Evolutionary conservation across 2,329 filamentous ascomycete genomes (phyloP).

Genomic region (Pezicula radicicola): DNA sequence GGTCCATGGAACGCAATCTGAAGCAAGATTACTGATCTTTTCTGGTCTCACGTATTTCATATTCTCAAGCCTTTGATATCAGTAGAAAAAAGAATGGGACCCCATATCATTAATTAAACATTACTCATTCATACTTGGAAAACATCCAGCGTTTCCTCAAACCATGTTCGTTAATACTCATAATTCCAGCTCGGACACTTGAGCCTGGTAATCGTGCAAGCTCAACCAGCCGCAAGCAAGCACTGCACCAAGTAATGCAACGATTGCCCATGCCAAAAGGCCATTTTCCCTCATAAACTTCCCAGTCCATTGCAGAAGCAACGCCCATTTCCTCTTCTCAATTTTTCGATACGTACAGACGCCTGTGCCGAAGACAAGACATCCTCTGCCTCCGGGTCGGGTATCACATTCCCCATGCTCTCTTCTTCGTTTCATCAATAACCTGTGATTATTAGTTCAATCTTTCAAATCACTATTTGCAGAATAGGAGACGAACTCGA

Average conservation of each 20-base stretch:
- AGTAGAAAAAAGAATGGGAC: too few relatives aligned
- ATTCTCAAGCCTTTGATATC: too few relatives aligned
- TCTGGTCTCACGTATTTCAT: too few relatives aligned
- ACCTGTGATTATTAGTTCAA: conserved; percentile 29
- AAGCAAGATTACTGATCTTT: too few relatives aligned
- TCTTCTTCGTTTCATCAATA: conserved; percentile 56
- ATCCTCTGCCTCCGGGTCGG: conserved; percentile 22
- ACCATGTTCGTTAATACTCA: too few relatives aligned
- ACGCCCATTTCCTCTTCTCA: not conserved
- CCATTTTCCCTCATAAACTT: not conserved
- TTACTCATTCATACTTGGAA: too few relatives aligned
- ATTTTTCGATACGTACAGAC: conserved; percentile 17
- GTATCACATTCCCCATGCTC: conserved; percentile 58
- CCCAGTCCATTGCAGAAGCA: not conserved
- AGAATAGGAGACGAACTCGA: conserved; percentile 42
- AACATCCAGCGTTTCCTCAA: too few relatives aligned
- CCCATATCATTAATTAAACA: too few relatives aligned
- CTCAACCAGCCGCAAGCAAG: conserved; percentile 9
- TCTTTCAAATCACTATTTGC: not conserved
- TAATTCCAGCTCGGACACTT: not conserved
- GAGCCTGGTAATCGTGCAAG: not conserved
- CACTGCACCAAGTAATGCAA: conserved; percentile 10
- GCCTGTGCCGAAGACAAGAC: conserved; percentile 24
- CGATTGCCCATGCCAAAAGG: conserved; percentile 12
- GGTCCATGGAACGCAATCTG: too few relatives aligned